Evolutionary conservation across 108 stramenopile genomes (phyloP).

Genomic region (Phaeodactylum tricornutum): DNA sequence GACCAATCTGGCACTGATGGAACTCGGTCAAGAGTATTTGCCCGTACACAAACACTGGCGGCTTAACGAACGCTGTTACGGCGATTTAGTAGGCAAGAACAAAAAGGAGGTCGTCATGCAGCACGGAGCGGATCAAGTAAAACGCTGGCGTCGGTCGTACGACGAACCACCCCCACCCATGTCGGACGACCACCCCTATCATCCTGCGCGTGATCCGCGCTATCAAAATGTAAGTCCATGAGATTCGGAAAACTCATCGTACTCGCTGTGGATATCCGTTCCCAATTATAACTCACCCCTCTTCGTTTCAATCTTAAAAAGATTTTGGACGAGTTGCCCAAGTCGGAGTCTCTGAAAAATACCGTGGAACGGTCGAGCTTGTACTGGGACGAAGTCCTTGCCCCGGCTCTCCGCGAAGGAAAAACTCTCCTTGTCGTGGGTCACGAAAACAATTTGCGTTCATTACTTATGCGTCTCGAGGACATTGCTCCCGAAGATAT

Average conservation of each 20-base stretch:
- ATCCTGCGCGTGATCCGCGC: constrained; percentile 67
- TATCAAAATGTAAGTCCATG: constrained; percentile 55
- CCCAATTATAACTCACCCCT: no score
- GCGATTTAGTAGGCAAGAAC: constrained; percentile 81
- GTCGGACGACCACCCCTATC: constrained; percentile 56
- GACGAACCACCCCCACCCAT: constrained; percentile 87
- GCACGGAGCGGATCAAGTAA: constrained; percentile 69
- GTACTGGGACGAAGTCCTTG: constrained; percentile 86
- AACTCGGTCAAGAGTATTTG: constrained; percentile 87
- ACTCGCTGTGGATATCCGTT: no score
- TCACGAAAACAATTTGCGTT: constrained; percentile 94
- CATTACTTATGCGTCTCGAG: constrained; percentile 90
- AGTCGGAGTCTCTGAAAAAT: constrained; percentile 72
- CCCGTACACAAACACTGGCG: constrained; percentile 83
- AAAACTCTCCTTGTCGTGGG: constrained; percentile 92
- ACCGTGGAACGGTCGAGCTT: constrained; percentile 77
- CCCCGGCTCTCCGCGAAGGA: constrained; percentile 65
- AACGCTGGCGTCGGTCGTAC: constrained; percentile 83
- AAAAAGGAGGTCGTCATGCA: constrained; percentile 88
- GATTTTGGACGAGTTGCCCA: constrained; percentile 56
- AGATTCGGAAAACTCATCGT: neutral
- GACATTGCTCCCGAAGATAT: constrained; percentile 84
- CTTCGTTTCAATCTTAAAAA: constrained; percentile 3
- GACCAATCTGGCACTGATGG: constrained; percentile 69
- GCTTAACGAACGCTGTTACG: constrained; percentile 89